Evolutionary conservation across 495 filamentous ascomycete species (phyloP).

Genomic region (Staphylotrichum tortipilum): DNA sequence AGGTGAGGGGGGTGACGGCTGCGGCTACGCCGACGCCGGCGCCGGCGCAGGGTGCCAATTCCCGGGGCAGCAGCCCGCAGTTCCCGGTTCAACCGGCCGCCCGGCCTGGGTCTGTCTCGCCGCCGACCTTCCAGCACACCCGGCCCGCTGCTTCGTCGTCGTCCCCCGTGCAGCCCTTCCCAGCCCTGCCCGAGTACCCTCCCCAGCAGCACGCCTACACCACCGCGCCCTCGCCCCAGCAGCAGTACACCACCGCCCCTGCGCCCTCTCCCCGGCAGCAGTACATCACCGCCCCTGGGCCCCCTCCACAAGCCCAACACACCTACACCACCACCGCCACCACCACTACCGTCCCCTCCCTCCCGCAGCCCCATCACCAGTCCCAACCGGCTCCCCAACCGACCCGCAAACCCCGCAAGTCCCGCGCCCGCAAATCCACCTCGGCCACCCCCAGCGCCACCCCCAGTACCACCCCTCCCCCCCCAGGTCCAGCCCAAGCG

Average conservation of each 20-base stretch:
- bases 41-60: no score
- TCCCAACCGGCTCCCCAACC: neutral
- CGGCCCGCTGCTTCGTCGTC: neutral
- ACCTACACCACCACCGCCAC: neutral
- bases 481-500: neutral
- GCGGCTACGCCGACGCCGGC: no score
- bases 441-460: neutral
- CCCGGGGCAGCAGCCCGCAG: neutral
- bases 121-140: neutral
- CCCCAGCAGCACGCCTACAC: no score
- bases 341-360: no score
- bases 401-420: neutral
- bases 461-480: neutral
- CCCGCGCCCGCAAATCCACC: conserved; percentile 3
- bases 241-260: no score
- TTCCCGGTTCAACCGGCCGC: neutral
- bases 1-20: no score
- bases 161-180: neutral
- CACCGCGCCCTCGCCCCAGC: no score
- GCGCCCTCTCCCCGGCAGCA: no score
- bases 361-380: neutral
- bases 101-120: neutral
- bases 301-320: neutral
- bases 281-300: no score
- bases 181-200: neutral